Evolutionary conservation across 371 early-diverging fungal genomes (phyloP), one percentile per base, ranked within the genome.

Genomic region (Syncephalis fuscata): DNA sequence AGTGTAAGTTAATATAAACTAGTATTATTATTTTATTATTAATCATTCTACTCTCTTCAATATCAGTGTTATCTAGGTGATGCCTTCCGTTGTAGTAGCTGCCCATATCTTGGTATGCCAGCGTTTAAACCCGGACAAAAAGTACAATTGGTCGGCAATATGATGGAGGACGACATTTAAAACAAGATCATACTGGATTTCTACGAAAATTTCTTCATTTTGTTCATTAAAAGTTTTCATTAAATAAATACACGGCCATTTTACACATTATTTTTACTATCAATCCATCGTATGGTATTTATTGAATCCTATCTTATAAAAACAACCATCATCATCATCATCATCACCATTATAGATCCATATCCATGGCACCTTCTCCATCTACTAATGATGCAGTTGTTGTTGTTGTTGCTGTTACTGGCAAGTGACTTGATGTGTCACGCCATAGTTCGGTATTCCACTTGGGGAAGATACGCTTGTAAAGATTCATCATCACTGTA

Each of bases 41-140:
- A 44, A 21, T 46, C 3, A 23, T 49, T 9, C 36, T 23, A 21
- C 21, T 39, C 25, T 64, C n/a, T 46, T 16, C 78, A 74, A 58
- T 74, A 78, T 26, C 76, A 82, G 74, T 99, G 99, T 65, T 86
- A 87, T 50, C 66, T 98, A 26, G 99, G 99, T 14, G 99, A 99
- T 73, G 99, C 98, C 8, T 99, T 98, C 75, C 78, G 99, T 48
- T 99, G 99, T 68, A 70, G 81, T 9, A 80, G 83, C 22, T 99
- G 99, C 62, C 99, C 99, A 22, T 99, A 93, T 53, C 62, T 87
- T 36, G 99, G 99, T 43, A 86, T 96, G 85, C 99, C 99, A 22
- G 88, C 98, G 1, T 99, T 98, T 70, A 77, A 88, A 59, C 89
- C 91, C 0, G 99, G 99, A 22, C 90, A 98, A 58, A 87, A 92